A percentile compares a stretch with the other conserved stretches of the same genome.
These are phyloP conservation scores for Alternaria sp. DNA, from an alignment of 2,329 filamentous ascomycete species.

Conservation along the genomic window DNA sequence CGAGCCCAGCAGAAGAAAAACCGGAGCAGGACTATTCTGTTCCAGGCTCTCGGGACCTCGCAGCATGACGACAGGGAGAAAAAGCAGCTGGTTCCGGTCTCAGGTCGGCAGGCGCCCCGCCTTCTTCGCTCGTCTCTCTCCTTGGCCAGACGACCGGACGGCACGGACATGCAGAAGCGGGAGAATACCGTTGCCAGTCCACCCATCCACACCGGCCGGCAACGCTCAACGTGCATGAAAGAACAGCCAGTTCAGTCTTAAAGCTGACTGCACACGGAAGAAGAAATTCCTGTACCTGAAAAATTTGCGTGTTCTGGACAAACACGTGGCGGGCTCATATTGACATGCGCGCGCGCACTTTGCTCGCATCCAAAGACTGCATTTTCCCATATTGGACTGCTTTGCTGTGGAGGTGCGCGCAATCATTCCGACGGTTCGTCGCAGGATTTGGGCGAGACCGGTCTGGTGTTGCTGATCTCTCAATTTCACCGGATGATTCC, in stretches of 20 bases:
- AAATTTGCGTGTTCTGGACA: not conserved
- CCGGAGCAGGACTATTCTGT: conserved; percentile 21
- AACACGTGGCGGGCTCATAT: conserved; percentile 7
- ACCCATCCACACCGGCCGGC: conserved; percentile 11
- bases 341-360: not conserved
- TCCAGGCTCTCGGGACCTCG: conserved; percentile 38
- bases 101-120: conserved; percentile 26
- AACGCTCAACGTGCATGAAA: conserved; percentile 36
- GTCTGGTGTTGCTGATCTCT: conserved; percentile 14
- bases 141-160: conserved; percentile 18
- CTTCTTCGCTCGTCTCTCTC: conserved; percentile 11
- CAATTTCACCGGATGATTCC: conserved; percentile 10
- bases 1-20: conserved; percentile 18
- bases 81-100: conserved; percentile 22
- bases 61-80: conserved; percentile 42
- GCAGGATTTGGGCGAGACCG: conserved; percentile 5
- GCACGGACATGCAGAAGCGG: conserved; percentile 37
- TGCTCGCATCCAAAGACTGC: conserved; percentile 1
- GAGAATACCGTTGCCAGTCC: conserved; percentile 31
- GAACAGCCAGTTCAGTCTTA: conserved; percentile 30
- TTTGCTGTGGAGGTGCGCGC: not conserved
- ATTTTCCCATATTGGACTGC: conserved; percentile 12
- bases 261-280: conserved; percentile 1
- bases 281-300: conserved; percentile 1
- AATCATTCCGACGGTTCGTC: conserved; percentile 7